Conservation (phyloP, 495 filamentous ascomycete genomes). For the Daldinia childiae region DNA sequence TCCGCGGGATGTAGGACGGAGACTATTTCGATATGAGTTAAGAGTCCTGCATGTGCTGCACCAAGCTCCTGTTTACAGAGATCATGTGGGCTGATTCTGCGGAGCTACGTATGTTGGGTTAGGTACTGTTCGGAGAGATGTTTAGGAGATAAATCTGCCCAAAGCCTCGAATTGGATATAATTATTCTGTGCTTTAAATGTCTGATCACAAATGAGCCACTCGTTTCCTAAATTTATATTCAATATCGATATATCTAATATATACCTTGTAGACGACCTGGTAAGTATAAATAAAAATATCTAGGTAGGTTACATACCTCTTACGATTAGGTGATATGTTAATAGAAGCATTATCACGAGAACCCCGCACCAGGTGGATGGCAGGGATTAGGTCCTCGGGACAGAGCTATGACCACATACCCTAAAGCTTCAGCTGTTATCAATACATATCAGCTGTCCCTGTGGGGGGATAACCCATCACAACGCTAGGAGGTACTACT, state of each 20-base stretch:
- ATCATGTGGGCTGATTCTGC: slow-evolving; percentile 26
- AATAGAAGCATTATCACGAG: neutral
- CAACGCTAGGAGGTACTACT: too few species aligned
- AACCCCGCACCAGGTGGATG: neutral
- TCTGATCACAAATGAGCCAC: neutral
- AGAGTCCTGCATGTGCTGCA: slow-evolving; percentile 27
- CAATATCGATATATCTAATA: neutral
- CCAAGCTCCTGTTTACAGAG: slow-evolving; percentile 13
- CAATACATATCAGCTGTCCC: neutral
- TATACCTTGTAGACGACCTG: too few species aligned
- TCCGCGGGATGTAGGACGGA: slow-evolving; percentile 1
- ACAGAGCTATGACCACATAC: slow-evolving; percentile 22
- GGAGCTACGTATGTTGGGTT: neutral
- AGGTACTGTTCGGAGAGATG: neutral
- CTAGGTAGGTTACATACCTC: too few species aligned
- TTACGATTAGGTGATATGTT: too few species aligned
- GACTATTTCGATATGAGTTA: slow-evolving; percentile 12
- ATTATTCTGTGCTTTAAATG: neutral
- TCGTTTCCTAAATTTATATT: neutral
- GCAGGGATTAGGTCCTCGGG: neutral
- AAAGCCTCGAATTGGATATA: neutral
- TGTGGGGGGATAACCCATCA: neutral
- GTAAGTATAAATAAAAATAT: too few species aligned
- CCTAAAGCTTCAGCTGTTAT: slow-evolving; percentile 7
- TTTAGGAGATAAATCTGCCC: neutral